Evolutionary conservation across 192 early-diverging fungal genomes (phyloP), one percentile per base, ranked within the genome.

Genomic region (Funneliformis geosporum): DNA sequence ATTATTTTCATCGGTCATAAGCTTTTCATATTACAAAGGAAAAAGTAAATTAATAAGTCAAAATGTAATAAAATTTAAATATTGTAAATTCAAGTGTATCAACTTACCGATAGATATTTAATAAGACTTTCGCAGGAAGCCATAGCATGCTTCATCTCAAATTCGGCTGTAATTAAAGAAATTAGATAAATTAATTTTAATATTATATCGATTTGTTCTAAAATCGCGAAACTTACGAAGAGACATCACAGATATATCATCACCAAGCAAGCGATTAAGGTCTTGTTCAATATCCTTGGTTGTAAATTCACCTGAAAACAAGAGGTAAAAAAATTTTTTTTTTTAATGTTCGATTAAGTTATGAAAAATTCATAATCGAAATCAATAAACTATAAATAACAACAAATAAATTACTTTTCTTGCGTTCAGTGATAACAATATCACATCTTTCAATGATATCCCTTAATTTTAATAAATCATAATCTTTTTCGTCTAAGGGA

Each of bases 251-350:
- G 90, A 88, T 27, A 91, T 87, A 0, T 94, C 90, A 10, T 89
- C 86, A 23, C 90, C 88, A 72, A 97, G 70, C 2, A 99, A 87
- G 1, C 95, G 86, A 66, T 92, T 92, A 55, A 97, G 83, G 83
- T 97, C 96, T 84, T 97, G 96, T 76, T 91, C 94, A 42, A 97
- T 88, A 77, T 96, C 90, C 65, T 92, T 91, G 28, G 83, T 83
- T n/a, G 89, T 62, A 75, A 95, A 99, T 42, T 93, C 89, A 8
- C 84, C 87, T 84, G 83, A 61, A 23, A 69, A 50, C 27, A 79
- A 71, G 60, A 23, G 9, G 7, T 23, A n/a, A 42, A 39, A n/a
- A 38, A 5, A 14, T 40, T 21, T 68, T 7, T 39, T 40, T n/a
- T n/a, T n/a, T n/a, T n/a, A n/a, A n/a, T 40, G 8, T 33, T 33